phyloP scores from a whole-genome alignment of 1,284 basidiomycete genomes.

The Chondrostereum purpureum region DNA sequence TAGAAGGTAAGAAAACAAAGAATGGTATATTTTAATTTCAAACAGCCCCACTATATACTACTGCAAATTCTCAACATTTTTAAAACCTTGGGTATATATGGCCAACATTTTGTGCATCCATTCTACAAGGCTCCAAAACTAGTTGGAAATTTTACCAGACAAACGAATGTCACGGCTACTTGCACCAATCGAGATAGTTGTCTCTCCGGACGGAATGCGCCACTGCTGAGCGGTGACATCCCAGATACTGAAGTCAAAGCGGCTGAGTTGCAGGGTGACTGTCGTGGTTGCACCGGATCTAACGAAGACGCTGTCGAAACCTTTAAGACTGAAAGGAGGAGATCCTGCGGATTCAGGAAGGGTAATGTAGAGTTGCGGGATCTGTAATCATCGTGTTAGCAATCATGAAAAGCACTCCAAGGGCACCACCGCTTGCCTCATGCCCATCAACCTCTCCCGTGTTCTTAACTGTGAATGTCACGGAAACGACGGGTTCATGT shows the following conservation, averaged over 20 bases:
- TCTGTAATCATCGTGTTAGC: neutral
- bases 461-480: neutral
- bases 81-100: too few species aligned
- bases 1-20: too few species aligned
- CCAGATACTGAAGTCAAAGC: constrained; percentile 24
- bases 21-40: too few species aligned
- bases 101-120: too few species aligned
- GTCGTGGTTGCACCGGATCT: neutral
- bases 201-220: constrained; percentile 27
- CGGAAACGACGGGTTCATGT: neutral
- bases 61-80: too few species aligned
- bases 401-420: constrained; percentile 4
- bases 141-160: too few species aligned
- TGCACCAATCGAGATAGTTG: constrained; percentile 30
- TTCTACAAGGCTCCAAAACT: too few species aligned
- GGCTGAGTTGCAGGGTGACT: neutral
- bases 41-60: too few species aligned
- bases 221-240: constrained; percentile 28
- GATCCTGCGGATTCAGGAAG: neutral
- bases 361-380: neutral
- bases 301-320: neutral
- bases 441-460: neutral
- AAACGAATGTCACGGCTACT: constrained; percentile 41
- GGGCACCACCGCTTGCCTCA: constrained; percentile 1
- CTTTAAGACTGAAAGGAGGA: neutral